Evolutionary conservation across 2,329 filamentous ascomycete genomes (phyloP).

Genomic region (Colletotrichum plurivorum): DNA sequence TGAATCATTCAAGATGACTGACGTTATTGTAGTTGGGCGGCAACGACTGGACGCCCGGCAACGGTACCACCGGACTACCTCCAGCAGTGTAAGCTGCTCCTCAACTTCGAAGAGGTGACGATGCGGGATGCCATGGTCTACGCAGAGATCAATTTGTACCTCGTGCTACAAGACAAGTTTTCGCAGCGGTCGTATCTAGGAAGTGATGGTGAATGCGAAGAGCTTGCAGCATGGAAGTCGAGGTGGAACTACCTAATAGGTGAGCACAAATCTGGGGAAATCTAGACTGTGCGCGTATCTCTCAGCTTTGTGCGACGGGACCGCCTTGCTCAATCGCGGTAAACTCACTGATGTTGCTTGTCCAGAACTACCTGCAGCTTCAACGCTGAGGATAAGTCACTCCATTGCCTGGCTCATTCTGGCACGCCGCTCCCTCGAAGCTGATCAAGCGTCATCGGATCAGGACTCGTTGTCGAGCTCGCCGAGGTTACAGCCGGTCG

Average conservation of each 20-base stretch:
- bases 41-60: slow-evolving; percentile 56
- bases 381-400: slow-evolving; percentile 51
- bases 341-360: background rate
- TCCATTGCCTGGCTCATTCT: slow-evolving; percentile 52
- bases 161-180: slow-evolving; percentile 53
- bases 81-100: slow-evolving; percentile 55
- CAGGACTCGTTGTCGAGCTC: slow-evolving; percentile 36
- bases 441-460: slow-evolving; percentile 31
- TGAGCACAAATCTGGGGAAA: slow-evolving; percentile 39
- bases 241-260: slow-evolving; percentile 52
- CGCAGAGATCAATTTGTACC: slow-evolving; percentile 56
- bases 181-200: slow-evolving; percentile 48
- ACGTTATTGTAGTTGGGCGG: slow-evolving; percentile 52
- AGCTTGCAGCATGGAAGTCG: slow-evolving; percentile 51
- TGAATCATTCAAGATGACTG: background rate
- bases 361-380: slow-evolving; percentile 50
- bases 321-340: background rate
- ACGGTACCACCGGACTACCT: slow-evolving; percentile 54
- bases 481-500: slow-evolving; percentile 18
- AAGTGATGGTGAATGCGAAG: slow-evolving; percentile 49
- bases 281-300: background rate
- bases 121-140: slow-evolving; percentile 58
- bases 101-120: slow-evolving; percentile 57
- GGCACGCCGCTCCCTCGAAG: slow-evolving; percentile 40
- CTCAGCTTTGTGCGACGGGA: background rate